Percentiles rank a stretch among this genome's conserved stretches.
Evolutionary conservation across 306 rosid genomes (phyloP).

Genomic region (Trichosanthes truncata): DNA sequence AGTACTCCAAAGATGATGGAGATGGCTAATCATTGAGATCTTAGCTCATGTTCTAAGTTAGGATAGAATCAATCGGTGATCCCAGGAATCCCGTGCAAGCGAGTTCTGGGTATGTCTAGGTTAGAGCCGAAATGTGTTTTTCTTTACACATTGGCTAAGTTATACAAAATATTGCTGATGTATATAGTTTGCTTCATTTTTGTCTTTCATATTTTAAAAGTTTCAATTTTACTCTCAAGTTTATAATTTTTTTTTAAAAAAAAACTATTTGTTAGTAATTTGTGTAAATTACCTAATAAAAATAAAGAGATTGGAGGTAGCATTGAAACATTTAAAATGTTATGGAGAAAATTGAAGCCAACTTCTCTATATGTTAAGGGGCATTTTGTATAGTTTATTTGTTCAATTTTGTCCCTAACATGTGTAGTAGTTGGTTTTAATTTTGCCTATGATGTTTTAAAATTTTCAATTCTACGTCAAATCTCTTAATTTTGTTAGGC

Average conservation of each 20-base stretch:
- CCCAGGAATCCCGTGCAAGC: background rate
- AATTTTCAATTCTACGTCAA: background rate
- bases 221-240: background rate
- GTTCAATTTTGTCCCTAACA: too few relatives aligned
- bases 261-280: too few relatives aligned
- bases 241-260: too few relatives aligned
- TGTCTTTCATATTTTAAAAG: background rate
- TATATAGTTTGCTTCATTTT: background rate
- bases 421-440: background rate
- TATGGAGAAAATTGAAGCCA: too few relatives aligned
- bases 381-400: too few relatives aligned
- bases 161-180: background rate
- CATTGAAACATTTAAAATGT: too few relatives aligned
- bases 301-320: too few relatives aligned
- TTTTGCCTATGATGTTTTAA: background rate
- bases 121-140: background rate
- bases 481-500: too few relatives aligned
- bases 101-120: background rate
- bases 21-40: conserved; percentile 3
- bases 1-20: conserved; percentile 11
- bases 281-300: too few relatives aligned
- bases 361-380: too few relatives aligned
- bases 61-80: background rate
- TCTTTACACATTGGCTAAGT: background rate
- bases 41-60: background rate